phyloP scores from a whole-genome alignment of 2,329 filamentous ascomycete species.

The Microcyclospora pomicola region DNA sequence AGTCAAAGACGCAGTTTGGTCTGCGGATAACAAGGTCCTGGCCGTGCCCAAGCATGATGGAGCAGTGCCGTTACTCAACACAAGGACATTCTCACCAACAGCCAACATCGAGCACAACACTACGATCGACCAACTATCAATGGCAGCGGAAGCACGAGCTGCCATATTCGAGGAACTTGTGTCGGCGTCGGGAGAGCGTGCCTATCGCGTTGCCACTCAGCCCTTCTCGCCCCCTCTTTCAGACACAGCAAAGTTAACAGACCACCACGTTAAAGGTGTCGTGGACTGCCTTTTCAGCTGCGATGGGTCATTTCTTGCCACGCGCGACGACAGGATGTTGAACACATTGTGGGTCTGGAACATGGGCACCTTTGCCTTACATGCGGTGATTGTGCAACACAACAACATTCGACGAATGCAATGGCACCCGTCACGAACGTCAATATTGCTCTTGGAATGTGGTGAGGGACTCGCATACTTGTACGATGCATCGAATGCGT shows the following conservation, averaged over 20 bases:
- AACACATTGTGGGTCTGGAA: slow-evolving; percentile 38
- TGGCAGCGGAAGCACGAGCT: slow-evolving; percentile 13
- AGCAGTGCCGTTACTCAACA: slow-evolving; percentile 18
- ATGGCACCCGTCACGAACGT: slow-evolving; percentile 29
- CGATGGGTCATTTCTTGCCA: slow-evolving; percentile 17
- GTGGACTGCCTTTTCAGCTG: slow-evolving; percentile 17
- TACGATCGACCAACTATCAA: slow-evolving; percentile 15
- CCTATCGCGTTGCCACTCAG: slow-evolving; percentile 14
- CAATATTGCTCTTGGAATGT: slow-evolving; percentile 30
- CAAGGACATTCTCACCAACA: slow-evolving; percentile 17
- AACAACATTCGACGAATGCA: slow-evolving; percentile 27
- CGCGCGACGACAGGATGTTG: slow-evolving; percentile 19
- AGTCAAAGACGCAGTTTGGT: slow-evolving; percentile 19
- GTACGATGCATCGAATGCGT: slow-evolving; percentile 17
- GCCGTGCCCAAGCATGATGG: slow-evolving; percentile 17
- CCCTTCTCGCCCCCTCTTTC: slow-evolving; percentile 19
- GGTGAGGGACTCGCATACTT: slow-evolving; percentile 27
- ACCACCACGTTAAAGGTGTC: slow-evolving; percentile 22
- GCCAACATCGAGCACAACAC: slow-evolving; percentile 19
- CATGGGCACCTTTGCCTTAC: slow-evolving; percentile 23
- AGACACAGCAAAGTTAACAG: slow-evolving; percentile 10
- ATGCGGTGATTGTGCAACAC: slow-evolving; percentile 32
- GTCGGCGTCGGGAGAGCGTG: slow-evolving; percentile 15
- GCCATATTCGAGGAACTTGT: slow-evolving; percentile 20
- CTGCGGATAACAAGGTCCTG: slow-evolving; percentile 11